Evolutionary conservation across 2,329 filamentous ascomycete species (phyloP).

Genomic region (Cladosporium sp.): DNA sequence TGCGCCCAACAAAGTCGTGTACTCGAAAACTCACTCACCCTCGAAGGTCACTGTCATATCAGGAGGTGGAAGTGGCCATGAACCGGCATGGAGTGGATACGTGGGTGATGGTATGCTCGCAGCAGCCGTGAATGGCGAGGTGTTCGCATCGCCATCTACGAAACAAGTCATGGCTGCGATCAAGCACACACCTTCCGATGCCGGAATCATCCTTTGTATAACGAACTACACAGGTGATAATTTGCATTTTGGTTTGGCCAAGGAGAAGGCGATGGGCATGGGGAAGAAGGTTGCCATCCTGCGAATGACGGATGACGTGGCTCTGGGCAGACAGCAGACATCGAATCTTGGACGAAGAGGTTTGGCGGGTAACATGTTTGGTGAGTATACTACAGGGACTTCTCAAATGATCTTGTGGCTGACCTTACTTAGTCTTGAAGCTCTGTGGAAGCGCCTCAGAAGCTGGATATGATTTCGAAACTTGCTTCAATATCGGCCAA

Average conservation of each 20-base stretch:
- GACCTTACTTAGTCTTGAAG: constrained; percentile 39
- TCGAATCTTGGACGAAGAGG: constrained; percentile 47
- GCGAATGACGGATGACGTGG: constrained; percentile 48
- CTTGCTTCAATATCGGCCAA: constrained; percentile 42
- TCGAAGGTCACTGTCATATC: constrained; percentile 44
- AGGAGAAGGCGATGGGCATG: constrained; percentile 43
- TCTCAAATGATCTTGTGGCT: constrained; percentile 13
- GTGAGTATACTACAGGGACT: neutral
- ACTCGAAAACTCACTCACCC: constrained; percentile 41
- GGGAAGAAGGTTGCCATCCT: constrained; percentile 45
- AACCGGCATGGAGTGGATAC: constrained; percentile 47
- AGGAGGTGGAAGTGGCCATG: constrained; percentile 46
- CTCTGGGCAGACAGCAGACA: constrained; percentile 46
- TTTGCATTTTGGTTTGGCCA: constrained; percentile 47
- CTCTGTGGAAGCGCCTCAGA: constrained; percentile 45
- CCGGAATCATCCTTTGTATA: constrained; percentile 46
- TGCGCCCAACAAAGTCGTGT: constrained; percentile 45
- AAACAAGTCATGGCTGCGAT: constrained; percentile 50
- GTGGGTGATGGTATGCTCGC: constrained; percentile 47
- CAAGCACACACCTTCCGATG: constrained; percentile 41
- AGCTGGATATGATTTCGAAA: constrained; percentile 42
- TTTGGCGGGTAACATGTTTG: constrained; percentile 45
- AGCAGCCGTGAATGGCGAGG: constrained; percentile 46
- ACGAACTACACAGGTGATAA: constrained; percentile 50
- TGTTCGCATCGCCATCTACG: constrained; percentile 46